phyloP scores from a whole-genome alignment of 1,284 basidiomycete genomes.

The Rhodotorula glutinis region DNA sequence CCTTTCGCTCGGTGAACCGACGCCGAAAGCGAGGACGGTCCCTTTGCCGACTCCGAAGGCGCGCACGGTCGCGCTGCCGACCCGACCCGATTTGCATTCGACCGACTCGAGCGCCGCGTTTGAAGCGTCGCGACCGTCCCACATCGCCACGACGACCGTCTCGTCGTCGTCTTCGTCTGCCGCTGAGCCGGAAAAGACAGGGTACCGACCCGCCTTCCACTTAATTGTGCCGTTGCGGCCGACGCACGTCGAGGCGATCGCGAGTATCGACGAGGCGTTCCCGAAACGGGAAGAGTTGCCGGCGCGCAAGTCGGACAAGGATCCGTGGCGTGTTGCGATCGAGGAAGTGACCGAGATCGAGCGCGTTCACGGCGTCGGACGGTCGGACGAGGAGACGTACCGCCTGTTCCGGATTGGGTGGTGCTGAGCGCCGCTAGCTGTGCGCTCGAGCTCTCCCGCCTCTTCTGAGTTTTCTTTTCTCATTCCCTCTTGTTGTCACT shows the following conservation, averaged over 20 bases:
- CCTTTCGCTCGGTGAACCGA: constrained; percentile 13
- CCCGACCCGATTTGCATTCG: constrained; percentile 14
- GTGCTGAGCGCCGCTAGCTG: constrained; percentile 4
- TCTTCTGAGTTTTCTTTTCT: no score
- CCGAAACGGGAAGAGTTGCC: constrained; percentile 36
- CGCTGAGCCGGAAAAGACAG: neutral
- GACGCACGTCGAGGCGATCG: constrained; percentile 63
- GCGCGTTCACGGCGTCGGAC: constrained; percentile 32
- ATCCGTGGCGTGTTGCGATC: constrained; percentile 27
- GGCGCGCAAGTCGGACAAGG: neutral
- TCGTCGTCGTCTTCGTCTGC: neutral
- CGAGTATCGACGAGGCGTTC: constrained; percentile 62
- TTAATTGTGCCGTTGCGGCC: constrained; percentile 69
- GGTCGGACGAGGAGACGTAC: constrained; percentile 32
- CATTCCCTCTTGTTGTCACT: neutral
- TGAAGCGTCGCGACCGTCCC: constrained; percentile 3
- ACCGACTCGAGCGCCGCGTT: constrained; percentile 13
- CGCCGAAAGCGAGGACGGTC: neutral
- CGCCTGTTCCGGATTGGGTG: constrained; percentile 13
- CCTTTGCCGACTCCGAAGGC: constrained; percentile 7
- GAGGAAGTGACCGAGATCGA: constrained; percentile 28
- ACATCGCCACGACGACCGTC: constrained; percentile 7
- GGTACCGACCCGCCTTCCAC: constrained; percentile 56
- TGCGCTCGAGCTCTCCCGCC: neutral
- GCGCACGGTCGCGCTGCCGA: constrained; percentile 7